Conservation (phyloP, 2,329 filamentous ascomycete genomes). For the Phialemoniopsis sp. region DNA sequence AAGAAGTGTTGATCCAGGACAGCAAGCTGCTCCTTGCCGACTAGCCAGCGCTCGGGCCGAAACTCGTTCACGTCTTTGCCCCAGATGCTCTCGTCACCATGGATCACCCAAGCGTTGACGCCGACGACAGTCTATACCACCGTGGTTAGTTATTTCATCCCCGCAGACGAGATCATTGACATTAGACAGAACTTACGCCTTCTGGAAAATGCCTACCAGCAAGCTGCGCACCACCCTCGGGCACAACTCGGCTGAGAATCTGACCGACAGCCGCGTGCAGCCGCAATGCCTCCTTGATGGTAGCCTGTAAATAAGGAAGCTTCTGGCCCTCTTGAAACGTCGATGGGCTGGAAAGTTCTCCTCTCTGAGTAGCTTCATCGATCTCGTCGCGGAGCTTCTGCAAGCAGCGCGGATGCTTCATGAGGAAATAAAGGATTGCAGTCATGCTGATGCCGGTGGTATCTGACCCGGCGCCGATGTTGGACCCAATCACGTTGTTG, state of each 20-base stretch:
- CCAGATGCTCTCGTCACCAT: slow-evolving; percentile 24
- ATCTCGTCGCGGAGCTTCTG: slow-evolving; percentile 1
- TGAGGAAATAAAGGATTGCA: slow-evolving; percentile 57
- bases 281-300: slow-evolving; percentile 59
- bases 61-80: slow-evolving; percentile 26
- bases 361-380: background rate
- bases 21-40: slow-evolving; percentile 16
- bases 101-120: slow-evolving; percentile 29
- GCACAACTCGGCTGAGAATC: slow-evolving; percentile 2
- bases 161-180: too few relatives aligned
- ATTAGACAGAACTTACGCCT: slow-evolving; percentile 13
- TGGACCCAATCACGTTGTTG: slow-evolving; percentile 6
- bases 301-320: slow-evolving; percentile 58
- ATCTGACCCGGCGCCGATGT: slow-evolving; percentile 52
- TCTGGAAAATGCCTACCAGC: slow-evolving; percentile 20
- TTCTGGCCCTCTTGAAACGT: slow-evolving; percentile 45
- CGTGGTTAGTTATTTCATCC: too few relatives aligned
- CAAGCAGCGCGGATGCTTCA: slow-evolving; percentile 2
- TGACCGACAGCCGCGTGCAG: slow-evolving; percentile 41
- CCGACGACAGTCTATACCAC: slow-evolving; percentile 32
- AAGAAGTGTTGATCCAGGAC: slow-evolving; percentile 21
- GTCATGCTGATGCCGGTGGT: slow-evolving; percentile 61
- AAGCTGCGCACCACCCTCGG: slow-evolving; percentile 2
- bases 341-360: background rate
- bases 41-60: slow-evolving; percentile 36